Base-by-base conservation (phyloP, 2,329 filamentous ascomycete species). In the Cordyceps militaris region DNA sequence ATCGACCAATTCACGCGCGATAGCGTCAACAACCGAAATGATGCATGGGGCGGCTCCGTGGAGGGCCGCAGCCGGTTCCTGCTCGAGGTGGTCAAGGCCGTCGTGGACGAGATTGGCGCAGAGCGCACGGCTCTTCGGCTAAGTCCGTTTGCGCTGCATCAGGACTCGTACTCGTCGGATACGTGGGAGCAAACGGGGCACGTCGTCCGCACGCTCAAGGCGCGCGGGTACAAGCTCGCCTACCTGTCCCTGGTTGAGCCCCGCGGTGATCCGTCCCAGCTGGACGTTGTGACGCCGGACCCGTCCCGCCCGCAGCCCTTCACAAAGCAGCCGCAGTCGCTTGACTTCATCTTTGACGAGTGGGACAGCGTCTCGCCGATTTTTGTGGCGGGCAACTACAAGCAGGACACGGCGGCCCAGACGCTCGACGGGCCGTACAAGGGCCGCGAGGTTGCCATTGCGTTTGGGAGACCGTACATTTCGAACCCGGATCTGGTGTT, bases 1-100 rank as follows among this genome's bases (percentile, higher is more conserved):
- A 70, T 84, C n/a, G 83, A 85, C 56, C 82, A 86, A 58, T 88
- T 88, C 69, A 74, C 81, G 0, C 79, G 75, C 21, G 72, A 76
- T 13, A 74, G 73, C 2, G 72, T 74, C 56, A 84, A 84, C 62
- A 69, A 72, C 46, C 71, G 81, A 24, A 80, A 75, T 0, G 81
- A 84, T 64, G 64, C 71, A 40, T 84, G 82, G 65, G 81, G 81
- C 8, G 80, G 81, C 0, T 74, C 70, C 24, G 72, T 82, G 28
- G 75, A 80, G 62, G 83, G 83, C 61, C 73, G 81, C 4, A 74
- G 75, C 13, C 73, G 80, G 1, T 71, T 83, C 49, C 67, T 79
- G 23, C 61, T 80, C 0, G 80, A 83, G 61, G 69, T 81, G 28
- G 70, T 76, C 10, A 70, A 76, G 59, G 69, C 71, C 24, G 65